A percentile compares a stretch with the other conserved stretches of the same genome.
phyloP scores from a whole-genome alignment of 2,329 filamentous ascomycete genomes.

The Periconia digitata region DNA sequence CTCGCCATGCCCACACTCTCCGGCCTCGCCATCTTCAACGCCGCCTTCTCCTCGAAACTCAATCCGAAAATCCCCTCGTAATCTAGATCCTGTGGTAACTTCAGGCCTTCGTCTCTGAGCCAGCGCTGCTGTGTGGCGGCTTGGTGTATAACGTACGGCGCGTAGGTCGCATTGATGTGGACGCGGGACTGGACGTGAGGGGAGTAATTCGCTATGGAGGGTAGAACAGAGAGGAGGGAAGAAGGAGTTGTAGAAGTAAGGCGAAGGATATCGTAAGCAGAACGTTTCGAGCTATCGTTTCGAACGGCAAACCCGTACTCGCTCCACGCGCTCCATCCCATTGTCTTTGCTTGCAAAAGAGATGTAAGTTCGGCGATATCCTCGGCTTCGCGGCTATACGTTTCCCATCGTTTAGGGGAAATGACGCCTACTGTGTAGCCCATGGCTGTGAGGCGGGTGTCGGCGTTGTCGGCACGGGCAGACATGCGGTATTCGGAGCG shows the following conservation, averaged over 20 bases:
- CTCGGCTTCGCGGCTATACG: constrained; percentile 64
- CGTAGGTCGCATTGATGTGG: constrained; percentile 80
- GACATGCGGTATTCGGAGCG: constrained; percentile 95
- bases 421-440: constrained; percentile 78
- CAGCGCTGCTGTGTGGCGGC: constrained; percentile 66
- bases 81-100: constrained; percentile 72
- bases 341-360: constrained; percentile 59
- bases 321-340: constrained; percentile 68
- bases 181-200: constrained; percentile 68
- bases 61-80: constrained; percentile 74
- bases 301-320: constrained; percentile 69
- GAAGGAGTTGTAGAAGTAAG: constrained; percentile 58
- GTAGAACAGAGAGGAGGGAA: constrained; percentile 61
- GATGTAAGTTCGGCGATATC: constrained; percentile 68
- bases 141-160: constrained; percentile 80
- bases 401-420: constrained; percentile 73
- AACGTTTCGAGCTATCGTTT: constrained; percentile 66
- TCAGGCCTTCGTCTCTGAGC: constrained; percentile 73
- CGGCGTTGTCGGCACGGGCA: constrained; percentile 90
- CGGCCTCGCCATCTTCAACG: constrained; percentile 70
- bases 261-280: constrained; percentile 78
- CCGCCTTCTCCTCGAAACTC: constrained; percentile 74
- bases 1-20: constrained; percentile 88
- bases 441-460: constrained; percentile 77
- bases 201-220: constrained; percentile 56